Evolutionary conservation across 768 basidiomycete species (phyloP).

Genomic region (Naganishia friedmannii): DNA sequence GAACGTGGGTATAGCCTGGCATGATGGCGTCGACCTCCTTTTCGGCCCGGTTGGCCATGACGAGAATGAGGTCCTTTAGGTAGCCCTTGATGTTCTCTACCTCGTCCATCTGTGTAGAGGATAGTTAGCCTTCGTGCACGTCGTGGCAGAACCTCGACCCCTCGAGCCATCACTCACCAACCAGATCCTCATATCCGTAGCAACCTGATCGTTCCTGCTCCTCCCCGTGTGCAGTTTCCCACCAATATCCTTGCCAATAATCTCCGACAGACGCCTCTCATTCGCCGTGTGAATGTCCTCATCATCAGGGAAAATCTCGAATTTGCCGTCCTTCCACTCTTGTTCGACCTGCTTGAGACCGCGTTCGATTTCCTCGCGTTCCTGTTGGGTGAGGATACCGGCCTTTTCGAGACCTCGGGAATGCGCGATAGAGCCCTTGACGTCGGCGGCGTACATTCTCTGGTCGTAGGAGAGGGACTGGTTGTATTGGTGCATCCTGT

Average conservation of each 20-base stretch:
- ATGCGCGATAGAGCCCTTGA: conserved; percentile 92
- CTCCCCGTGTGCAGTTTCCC: conserved; percentile 97
- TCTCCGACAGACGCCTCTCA: conserved; percentile 85
- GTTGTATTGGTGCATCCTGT: conserved; percentile 97
- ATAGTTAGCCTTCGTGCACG: neutral
- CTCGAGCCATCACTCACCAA: conserved; percentile 54
- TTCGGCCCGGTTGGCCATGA: conserved; percentile 88
- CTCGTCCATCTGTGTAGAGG: conserved; percentile 59
- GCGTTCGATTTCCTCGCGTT: conserved; percentile 63
- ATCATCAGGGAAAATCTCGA: conserved; percentile 75
- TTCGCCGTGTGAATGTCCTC: conserved; percentile 99
- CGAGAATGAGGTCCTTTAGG: conserved; percentile 73
- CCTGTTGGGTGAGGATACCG: conserved; percentile 74
- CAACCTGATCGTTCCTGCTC: conserved; percentile 96
- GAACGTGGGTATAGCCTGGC: conserved; percentile 96
- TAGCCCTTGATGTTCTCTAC: conserved; percentile 64
- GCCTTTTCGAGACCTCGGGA: conserved; percentile 75
- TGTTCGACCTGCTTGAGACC: conserved; percentile 71
- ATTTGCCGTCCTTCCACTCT: conserved; percentile 84
- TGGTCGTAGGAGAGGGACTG: conserved; percentile 92
- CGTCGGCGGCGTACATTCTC: conserved; percentile 87
- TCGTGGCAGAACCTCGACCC: too few relatives aligned
- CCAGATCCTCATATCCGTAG: conserved; percentile 98
- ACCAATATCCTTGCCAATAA: conserved; percentile 79
- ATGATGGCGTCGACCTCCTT: conserved; percentile 85